These are phyloP conservation scores for Neopestalotiopsis sp. DNA, from an alignment of 2,329 filamentous ascomycete species.

Conservation along the genomic window DNA sequence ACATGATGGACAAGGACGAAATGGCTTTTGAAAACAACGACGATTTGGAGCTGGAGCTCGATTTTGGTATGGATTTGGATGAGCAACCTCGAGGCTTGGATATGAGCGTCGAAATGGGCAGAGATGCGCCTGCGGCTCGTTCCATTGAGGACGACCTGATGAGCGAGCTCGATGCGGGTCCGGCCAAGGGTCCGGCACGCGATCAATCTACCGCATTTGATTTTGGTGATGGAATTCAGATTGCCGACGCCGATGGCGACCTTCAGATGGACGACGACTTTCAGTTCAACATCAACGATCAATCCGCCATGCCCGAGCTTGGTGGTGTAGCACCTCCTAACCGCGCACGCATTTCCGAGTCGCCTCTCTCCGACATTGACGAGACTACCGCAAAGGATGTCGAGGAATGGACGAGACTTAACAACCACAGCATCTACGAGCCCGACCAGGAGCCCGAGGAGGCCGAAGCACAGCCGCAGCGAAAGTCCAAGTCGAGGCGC, in stretches of 20 bases:
- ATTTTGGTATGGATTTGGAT: conserved; percentile 76
- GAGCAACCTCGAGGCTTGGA: conserved; percentile 58
- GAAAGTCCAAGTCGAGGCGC: conserved; percentile 76
- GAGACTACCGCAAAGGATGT: conserved; percentile 65
- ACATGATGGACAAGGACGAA: conserved; percentile 63
- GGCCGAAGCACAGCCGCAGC: conserved; percentile 71
- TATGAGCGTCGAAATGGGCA: conserved; percentile 83
- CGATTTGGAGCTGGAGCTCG: conserved; percentile 75
- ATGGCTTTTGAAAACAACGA: conserved; percentile 60
- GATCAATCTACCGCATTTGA: conserved; percentile 61
- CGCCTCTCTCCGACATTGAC: conserved; percentile 72
- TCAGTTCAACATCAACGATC: conserved; percentile 65
- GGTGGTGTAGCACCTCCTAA: conserved; percentile 51
- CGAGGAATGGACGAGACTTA: conserved; percentile 61
- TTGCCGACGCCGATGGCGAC: conserved; percentile 69
- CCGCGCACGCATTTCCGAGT: conserved; percentile 70
- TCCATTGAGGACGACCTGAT: conserved; percentile 73
- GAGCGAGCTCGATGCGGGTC: conserved; percentile 65
- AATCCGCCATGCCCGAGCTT: conserved; percentile 60
- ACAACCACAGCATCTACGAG: conserved; percentile 65
- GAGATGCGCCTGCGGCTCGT: conserved; percentile 76
- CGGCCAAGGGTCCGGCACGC: conserved; percentile 60
- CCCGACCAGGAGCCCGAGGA: conserved; percentile 62
- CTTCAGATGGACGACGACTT: conserved; percentile 69
- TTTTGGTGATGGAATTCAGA: conserved; percentile 59